Evolutionary conservation across 2,329 filamentous ascomycete species (phyloP).

Genomic region (Talaromyces marneffei): DNA sequence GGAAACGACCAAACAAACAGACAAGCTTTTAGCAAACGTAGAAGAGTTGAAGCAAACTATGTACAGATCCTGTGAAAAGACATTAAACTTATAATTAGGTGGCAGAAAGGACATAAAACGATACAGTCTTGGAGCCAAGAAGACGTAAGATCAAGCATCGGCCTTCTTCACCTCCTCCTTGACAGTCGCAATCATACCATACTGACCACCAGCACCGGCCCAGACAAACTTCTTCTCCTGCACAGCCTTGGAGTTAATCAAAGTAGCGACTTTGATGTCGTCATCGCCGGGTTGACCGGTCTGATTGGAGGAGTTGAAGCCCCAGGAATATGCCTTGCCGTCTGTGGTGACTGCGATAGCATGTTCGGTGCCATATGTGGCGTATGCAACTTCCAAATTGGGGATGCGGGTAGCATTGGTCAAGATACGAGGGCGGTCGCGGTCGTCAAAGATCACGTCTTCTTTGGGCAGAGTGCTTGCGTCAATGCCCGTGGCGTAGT

Average conservation of each 20-base stretch:
- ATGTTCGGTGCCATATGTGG: slow-evolving; percentile 65
- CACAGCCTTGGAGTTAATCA: slow-evolving; percentile 80
- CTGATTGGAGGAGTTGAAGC: slow-evolving; percentile 74
- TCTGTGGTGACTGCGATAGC: slow-evolving; percentile 63
- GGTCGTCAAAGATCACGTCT: slow-evolving; percentile 55
- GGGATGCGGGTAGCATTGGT: slow-evolving; percentile 31
- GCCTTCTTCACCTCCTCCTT: not conserved
- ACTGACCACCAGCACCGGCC: slow-evolving; percentile 87
- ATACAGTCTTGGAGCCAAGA: not conserved
- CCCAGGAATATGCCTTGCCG: slow-evolving; percentile 71
- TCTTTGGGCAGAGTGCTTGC: slow-evolving; percentile 43
- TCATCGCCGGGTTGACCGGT: slow-evolving; percentile 72
- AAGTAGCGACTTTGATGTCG: slow-evolving; percentile 69
- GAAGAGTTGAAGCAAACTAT: slow-evolving; percentile 1
- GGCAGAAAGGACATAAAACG: not conserved
- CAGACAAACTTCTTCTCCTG: slow-evolving; percentile 66
- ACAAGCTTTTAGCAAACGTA: not conserved
- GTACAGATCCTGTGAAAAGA: not conserved
- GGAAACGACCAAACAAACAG: not conserved
- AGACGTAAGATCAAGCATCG: slow-evolving; percentile 1
- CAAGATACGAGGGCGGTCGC: slow-evolving; percentile 59
- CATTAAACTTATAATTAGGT: not conserved
- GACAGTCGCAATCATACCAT: slow-evolving; percentile 15
- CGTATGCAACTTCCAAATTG: slow-evolving; percentile 41
- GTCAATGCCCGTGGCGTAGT: slow-evolving; percentile 52